Base-by-base conservation (phyloP, 306 rosid genomes). In the Cicer cuneatum region DNA sequence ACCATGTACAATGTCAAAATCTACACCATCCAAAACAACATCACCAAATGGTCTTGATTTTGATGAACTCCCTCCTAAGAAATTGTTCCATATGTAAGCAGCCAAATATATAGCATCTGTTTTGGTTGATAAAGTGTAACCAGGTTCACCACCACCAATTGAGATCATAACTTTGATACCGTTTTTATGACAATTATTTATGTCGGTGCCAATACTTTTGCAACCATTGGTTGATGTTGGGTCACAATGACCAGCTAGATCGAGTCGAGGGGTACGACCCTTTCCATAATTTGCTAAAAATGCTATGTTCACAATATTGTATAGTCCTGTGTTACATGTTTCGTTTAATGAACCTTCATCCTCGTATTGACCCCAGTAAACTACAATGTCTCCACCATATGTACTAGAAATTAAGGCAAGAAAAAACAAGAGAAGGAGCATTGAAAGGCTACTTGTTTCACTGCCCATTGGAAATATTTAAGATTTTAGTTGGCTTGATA, bases 11-110 rank as follows among this genome's bases (percentile, higher is more conserved):
- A 88, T 90, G 78, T 86, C 88, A 8, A 90, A 88, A 54, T 80
- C 96, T 13, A 90, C 65, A 0, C 96, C 93, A 13, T 90, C 96
- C 69, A 90, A 51, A 21, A 82, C 72, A 0, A 87, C 91, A 2
- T 80, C 67, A 0, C 93, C 90, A 1, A 90, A 66, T 0, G 96
- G 96, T 4, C 89, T 83, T 0, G 85, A 38, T 1, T 47, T 13
- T 11, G 94, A 82, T 11, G 94, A 82, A 11, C 14, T 78, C 3
- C 89, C 93, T 11, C 87, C 87, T 49, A 88, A 73, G 86, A 85
- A 90, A 64, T 85, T 71, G 66, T 82, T 83, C 88, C 86, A 90
- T 10, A 90, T 69, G 62, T 79, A 86, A n/a, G 70, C 62, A 0
- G 87, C 96, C 0, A 90, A 70, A 0, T 6, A 51, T 12, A 61